Evolutionary conservation across 371 early-diverging fungal species (phyloP).

Genomic region (Nematocida displodere): DNA sequence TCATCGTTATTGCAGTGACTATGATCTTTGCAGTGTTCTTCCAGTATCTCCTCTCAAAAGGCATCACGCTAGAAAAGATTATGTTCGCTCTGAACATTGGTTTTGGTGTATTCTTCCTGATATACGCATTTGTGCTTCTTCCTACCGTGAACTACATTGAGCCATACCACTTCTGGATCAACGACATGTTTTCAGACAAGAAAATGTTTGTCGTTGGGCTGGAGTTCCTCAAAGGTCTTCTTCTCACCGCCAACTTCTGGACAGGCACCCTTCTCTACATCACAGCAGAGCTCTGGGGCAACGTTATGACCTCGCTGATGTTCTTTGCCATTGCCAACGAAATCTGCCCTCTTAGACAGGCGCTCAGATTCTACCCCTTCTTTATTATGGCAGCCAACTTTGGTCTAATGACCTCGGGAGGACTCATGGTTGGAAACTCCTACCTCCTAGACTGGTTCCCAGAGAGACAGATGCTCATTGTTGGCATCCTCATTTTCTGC

Average conservation of each 20-base stretch:
- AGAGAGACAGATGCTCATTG: slow-evolving; percentile 29
- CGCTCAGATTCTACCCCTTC: slow-evolving; percentile 63
- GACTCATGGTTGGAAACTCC: slow-evolving; percentile 40
- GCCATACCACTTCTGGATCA: slow-evolving; percentile 51
- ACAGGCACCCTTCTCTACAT: slow-evolving; percentile 64
- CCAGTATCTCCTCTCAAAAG: slow-evolving; percentile 55
- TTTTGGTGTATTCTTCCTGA: slow-evolving; percentile 61
- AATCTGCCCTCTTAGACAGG: slow-evolving; percentile 63
- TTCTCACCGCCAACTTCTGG: slow-evolving; percentile 62
- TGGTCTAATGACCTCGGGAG: slow-evolving; percentile 57
- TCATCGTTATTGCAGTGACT: slow-evolving; percentile 60
- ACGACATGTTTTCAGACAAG: slow-evolving; percentile 60
- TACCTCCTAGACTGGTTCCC: slow-evolving; percentile 28
- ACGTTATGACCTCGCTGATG: slow-evolving; percentile 62
- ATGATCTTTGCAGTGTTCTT: slow-evolving; percentile 58
- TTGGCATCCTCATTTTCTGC: slow-evolving; percentile 45
- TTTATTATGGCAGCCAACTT: slow-evolving; percentile 63
- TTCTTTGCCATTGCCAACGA: slow-evolving; percentile 65
- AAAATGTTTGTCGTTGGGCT: slow-evolving; percentile 54
- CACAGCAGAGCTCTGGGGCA: slow-evolving; percentile 66
- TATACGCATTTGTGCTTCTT: slow-evolving; percentile 56
- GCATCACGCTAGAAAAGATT: slow-evolving; percentile 54
- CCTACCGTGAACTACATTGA: slow-evolving; percentile 56
- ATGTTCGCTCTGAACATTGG: slow-evolving; percentile 53
- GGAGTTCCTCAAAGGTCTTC: slow-evolving; percentile 49